Evolutionary conservation across 345 rosid species (phyloP).

Genomic region (Brassica juncea): DNA sequence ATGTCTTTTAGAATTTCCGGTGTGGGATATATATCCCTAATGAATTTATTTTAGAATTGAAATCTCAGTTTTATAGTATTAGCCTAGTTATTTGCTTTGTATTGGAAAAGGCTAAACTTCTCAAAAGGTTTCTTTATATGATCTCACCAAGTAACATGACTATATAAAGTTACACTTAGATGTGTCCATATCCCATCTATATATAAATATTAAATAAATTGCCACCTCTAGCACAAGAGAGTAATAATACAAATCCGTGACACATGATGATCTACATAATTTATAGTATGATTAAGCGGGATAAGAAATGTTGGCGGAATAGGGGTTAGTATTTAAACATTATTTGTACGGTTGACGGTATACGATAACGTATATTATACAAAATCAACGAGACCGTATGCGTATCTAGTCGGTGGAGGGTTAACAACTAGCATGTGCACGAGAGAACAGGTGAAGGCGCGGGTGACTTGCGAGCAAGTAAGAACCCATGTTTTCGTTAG

Average conservation of each 20-base stretch:
- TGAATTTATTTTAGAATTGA: not conserved
- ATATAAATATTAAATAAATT: not conserved
- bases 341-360: conserved; percentile 39
- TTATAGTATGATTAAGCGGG: not conserved
- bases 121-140: conserved; percentile 32
- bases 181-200: not conserved
- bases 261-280: conserved; percentile 15
- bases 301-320: conserved; percentile 28
- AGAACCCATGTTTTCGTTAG: conserved; percentile 49
- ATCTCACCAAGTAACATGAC: conserved; percentile 25
- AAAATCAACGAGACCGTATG: conserved; percentile 19
- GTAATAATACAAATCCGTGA: conserved; percentile 33
- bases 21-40: no score
- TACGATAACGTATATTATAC: conserved; percentile 24
- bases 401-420: conserved; percentile 46
- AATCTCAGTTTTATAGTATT: not conserved
- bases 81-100: conserved; percentile 23
- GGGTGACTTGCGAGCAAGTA: conserved; percentile 49
- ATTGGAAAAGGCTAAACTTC: conserved; percentile 28
- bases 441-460: conserved; percentile 43
- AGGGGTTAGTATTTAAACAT: conserved; percentile 24
- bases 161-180: conserved; percentile 26
- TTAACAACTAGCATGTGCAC: conserved; percentile 50
- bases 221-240: conserved; percentile 30
- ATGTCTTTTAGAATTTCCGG: no score